phyloP scores from a whole-genome alignment of 768 basidiomycete genomes.

The Mycena venus region DNA sequence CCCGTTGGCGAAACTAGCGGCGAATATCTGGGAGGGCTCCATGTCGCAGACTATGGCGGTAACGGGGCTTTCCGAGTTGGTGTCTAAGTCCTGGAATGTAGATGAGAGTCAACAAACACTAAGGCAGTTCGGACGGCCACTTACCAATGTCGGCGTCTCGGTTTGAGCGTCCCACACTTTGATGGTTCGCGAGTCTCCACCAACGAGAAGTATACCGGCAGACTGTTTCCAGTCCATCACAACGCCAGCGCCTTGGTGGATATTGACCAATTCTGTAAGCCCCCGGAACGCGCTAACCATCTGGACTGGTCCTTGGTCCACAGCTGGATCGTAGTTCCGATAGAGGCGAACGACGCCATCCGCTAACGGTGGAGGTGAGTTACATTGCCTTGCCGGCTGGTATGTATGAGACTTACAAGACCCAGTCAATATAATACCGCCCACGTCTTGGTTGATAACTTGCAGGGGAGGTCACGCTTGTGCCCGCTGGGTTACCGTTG shows the following conservation, averaged over 20 bases:
- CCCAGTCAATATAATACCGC: slow-evolving; percentile 89
- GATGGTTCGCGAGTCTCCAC: slow-evolving; percentile 91
- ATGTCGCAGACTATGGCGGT: slow-evolving; percentile 87
- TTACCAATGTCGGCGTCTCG: slow-evolving; percentile 81
- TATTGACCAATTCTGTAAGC: slow-evolving; percentile 80
- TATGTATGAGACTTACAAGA: slow-evolving; percentile 68
- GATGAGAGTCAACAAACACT: not conserved
- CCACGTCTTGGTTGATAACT: slow-evolving; percentile 96
- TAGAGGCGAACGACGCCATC: slow-evolving; percentile 94
- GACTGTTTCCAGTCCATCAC: slow-evolving; percentile 95
- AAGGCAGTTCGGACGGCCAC: slow-evolving; percentile 37
- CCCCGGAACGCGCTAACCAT: slow-evolving; percentile 96
- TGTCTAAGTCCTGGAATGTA: slow-evolving; percentile 81
- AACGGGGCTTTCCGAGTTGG: slow-evolving; percentile 90
- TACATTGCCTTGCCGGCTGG: not conserved
- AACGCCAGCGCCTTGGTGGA: slow-evolving; percentile 85
- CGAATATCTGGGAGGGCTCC: slow-evolving; percentile 82
- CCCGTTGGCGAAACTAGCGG: slow-evolving; percentile 95
- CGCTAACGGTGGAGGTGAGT: slow-evolving; percentile 58
- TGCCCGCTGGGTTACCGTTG: slow-evolving; percentile 88
- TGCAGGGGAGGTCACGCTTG: slow-evolving; percentile 89
- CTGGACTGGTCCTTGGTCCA: slow-evolving; percentile 81
- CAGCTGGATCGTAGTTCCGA: slow-evolving; percentile 87
- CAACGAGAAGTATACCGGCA: slow-evolving; percentile 86
- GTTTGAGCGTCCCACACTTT: slow-evolving; percentile 96